Base-by-base conservation (phyloP, 1,284 basidiomycete species). In the Apiotrichum laibachii region DNA sequence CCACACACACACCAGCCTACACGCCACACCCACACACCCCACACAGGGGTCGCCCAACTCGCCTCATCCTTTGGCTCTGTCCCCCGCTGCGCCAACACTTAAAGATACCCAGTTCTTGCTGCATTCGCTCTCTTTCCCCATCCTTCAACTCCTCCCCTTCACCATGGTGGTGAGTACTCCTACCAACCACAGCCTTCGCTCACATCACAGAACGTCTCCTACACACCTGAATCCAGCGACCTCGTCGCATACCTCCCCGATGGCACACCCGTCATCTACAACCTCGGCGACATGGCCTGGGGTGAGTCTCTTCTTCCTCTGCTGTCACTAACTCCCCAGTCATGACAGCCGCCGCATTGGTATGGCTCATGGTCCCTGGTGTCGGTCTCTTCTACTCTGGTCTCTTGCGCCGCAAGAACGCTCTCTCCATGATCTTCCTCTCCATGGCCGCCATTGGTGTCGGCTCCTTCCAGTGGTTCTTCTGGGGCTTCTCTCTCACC, bases 281-380 rank as follows among this genome's bases (percentile, higher is more conserved):
- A 83, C 75, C 67, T 80, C n/a, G 82, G 82, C 60, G 81, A 83
- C 71, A 81, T 83, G 59, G 78, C 81, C 8, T 84, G 81, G 79
- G 69, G 72, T 83, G 64, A 73, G 81, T 68, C 59, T 3, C 13
- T 19, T 9, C 1, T 21, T 21, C 8, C 19, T 43, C 5, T 19
- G 19, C n/a, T 11, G 26, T 44, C 22, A 34, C 22, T 19, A 9
- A 3, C 50, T n/a, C n/a, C 34, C 9, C 45, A 70, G 71, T 85
- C 54, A 79, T 90, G 60, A 78, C 84, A 6, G 83, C 83, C 13
- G 89, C 85, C 34, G 78, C 75, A 1, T 73, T 83, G 35, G 92
- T 95, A 33, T 93, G 88, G 85, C 83, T 95, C 78, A 96, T 96
- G 93, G 84, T 92, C 73, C 92, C 92, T 19, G 90, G 90, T 60